phyloP scores from a whole-genome alignment of 148 eudicot genomes.

The Chenopodium quinoa region DNA sequence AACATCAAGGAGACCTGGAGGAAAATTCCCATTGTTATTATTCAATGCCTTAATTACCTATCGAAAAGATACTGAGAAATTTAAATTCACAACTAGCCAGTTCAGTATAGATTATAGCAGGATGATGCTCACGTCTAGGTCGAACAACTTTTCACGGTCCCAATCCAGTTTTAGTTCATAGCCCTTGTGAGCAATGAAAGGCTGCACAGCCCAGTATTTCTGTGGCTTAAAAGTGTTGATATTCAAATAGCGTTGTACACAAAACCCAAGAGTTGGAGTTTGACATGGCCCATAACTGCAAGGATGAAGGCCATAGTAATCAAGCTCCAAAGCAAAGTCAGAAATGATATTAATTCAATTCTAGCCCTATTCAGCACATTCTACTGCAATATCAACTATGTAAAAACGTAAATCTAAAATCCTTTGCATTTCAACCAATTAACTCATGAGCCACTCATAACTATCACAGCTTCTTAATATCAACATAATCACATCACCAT shows the following conservation, averaged over 20 bases:
- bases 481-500: not conserved
- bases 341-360: not conserved
- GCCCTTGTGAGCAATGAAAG: constrained; percentile 66
- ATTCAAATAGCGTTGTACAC: constrained; percentile 89
- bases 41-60: not conserved
- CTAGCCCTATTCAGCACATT: not conserved
- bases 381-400: not conserved
- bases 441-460: not conserved
- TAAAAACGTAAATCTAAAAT: not conserved
- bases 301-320: constrained; percentile 19
- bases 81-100: constrained; percentile 6
- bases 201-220: constrained; percentile 80
- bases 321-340: constrained; percentile 6
- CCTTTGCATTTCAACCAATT: not conserved
- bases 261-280: constrained; percentile 98
- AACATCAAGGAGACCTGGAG: constrained; percentile 73
- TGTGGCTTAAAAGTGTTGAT: constrained; percentile 86
- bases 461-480: not conserved
- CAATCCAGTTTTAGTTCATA: constrained; percentile 88
- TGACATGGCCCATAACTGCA: constrained; percentile 96
- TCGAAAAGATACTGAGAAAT: constrained; percentile 7
- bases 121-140: constrained; percentile 57
- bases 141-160: constrained; percentile 85
- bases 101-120: not conserved
- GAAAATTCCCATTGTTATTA: not conserved